These are phyloP conservation scores for Aspergillus carbonarius DNA, from an alignment of 2,329 filamentous ascomycete species.

Conservation along the genomic window DNA sequence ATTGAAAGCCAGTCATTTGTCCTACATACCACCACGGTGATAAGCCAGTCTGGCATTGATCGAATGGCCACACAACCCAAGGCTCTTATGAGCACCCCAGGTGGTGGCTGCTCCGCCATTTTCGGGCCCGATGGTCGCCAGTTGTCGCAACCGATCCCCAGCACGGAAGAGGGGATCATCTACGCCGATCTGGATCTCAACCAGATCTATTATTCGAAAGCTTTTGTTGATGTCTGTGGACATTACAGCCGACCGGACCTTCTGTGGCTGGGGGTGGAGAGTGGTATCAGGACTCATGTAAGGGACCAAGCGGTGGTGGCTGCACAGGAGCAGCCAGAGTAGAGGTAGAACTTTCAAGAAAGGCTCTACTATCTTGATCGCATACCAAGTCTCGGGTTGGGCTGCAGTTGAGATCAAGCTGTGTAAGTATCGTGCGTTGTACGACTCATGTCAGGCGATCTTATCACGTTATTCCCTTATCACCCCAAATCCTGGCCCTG, in stretches of 20 bases:
- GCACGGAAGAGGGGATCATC: constrained; percentile 47
- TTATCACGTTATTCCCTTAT: no score
- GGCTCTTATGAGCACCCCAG: constrained; percentile 40
- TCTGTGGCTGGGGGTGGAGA: constrained; percentile 5
- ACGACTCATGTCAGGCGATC: no score
- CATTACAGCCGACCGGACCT: constrained; percentile 12
- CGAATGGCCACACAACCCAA: constrained; percentile 44
- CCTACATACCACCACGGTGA: constrained; percentile 52
- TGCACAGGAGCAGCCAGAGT: not conserved
- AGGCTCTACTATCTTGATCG: no score
- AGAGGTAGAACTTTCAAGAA: not conserved
- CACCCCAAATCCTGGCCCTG: no score
- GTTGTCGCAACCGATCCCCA: constrained; percentile 39
- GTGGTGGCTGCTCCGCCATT: constrained; percentile 49
- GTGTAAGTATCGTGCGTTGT: no score
- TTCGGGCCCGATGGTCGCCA: constrained; percentile 53
- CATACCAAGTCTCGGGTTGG: no score
- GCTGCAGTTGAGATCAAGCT: no score
- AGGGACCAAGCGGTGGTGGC: not conserved
- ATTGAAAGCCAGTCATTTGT: constrained; percentile 59
- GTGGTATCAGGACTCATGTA: not conserved
- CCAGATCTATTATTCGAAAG: constrained; percentile 35
- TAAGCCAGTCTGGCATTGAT: constrained; percentile 47
- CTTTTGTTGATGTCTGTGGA: constrained; percentile 4
- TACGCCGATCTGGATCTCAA: constrained; percentile 51